Percentiles rank a stretch among this genome's conserved stretches.
Conservation (phyloP, 1,139 yeast genomes). For the Kluyveromyces marxianus region DNA sequence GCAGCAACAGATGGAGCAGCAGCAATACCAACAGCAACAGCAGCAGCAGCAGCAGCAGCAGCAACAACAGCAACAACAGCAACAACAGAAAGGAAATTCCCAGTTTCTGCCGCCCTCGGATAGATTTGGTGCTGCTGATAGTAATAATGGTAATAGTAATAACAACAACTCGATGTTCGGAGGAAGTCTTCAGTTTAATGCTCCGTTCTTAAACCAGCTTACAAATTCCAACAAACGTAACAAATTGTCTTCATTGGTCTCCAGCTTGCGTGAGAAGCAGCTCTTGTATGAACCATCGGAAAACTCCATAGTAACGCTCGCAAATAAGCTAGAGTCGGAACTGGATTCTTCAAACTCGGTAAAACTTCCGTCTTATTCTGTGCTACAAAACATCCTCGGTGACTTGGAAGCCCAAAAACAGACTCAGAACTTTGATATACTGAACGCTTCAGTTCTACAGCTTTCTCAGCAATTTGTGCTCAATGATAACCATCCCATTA, state of each 20-base stretch:
- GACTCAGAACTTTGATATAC: constrained; percentile 23
- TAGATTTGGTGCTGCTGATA: neutral
- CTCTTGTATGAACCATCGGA: constrained; percentile 22
- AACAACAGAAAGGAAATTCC: constrained; percentile 7
- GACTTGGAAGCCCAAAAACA: constrained; percentile 29
- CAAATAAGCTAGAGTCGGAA: constrained; percentile 16
- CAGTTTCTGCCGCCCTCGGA: constrained; percentile 10
- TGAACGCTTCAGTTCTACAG: constrained; percentile 25
- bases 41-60: too few species aligned
- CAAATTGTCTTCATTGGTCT: constrained; percentile 19
- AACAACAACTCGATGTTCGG: constrained; percentile 3
- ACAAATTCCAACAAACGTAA: constrained; percentile 12
- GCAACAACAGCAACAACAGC: constrained; percentile 19
- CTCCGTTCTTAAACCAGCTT: constrained; percentile 3
- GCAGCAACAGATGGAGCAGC: constrained; percentile 19
- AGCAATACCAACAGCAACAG: too few species aligned
- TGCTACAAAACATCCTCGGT: constrained; percentile 22
- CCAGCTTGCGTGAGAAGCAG: constrained; percentile 19
- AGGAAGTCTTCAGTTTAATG: constrained; percentile 4
- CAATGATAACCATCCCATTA: constrained; percentile 20
- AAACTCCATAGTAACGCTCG: constrained; percentile 25
- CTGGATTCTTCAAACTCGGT: constrained; percentile 3
- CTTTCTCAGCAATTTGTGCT: constrained; percentile 24
- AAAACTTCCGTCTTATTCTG: constrained; percentile 21
- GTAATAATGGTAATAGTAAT: neutral